A percentile compares a stretch with the other conserved stretches of the same genome.
phyloP scores from a whole-genome alignment of 1,139 yeast species.

The Scheffersomyces cryptocercus region DNA sequence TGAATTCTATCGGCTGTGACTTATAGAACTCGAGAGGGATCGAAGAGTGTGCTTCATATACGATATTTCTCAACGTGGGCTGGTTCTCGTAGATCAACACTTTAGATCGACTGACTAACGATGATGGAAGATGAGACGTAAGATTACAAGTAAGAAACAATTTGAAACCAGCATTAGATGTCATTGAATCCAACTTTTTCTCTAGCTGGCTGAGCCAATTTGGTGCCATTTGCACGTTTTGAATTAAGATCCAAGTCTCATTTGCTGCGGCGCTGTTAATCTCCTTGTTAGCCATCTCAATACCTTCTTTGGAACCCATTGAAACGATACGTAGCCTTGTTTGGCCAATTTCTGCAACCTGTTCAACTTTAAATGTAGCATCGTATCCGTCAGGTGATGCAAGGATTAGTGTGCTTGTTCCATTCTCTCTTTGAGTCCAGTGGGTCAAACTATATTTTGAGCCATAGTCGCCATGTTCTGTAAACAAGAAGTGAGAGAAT shows the following conservation, averaged over 20 bases:
- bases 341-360: conserved; percentile 33
- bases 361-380: conserved; percentile 57
- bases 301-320: conserved; percentile 76
- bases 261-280: conserved; percentile 44
- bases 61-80: conserved; percentile 56
- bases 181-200: conserved; percentile 35
- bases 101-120: conserved; percentile 53
- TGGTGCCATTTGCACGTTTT: conserved; percentile 74
- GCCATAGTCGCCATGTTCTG: conserved; percentile 25
- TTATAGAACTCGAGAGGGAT: conserved; percentile 19
- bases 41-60: conserved; percentile 43
- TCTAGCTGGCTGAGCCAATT: conserved; percentile 62
- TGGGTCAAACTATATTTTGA: conserved; percentile 28
- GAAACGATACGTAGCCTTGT: conserved; percentile 50
- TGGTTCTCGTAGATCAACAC: conserved; percentile 61
- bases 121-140: conserved; percentile 52
- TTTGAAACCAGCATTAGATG: conserved; percentile 33
- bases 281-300: conserved; percentile 54
- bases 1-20: conserved; percentile 43
- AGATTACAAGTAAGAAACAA: conserved; percentile 62
- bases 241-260: conserved; percentile 72
- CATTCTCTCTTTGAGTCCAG: conserved; percentile 15
- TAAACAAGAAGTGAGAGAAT: conserved; percentile 21
- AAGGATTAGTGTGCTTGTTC: conserved; percentile 46
- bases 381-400: conserved; percentile 68